Evolutionary conservation across 345 rosid genomes (phyloP).

Genomic region (Ceriops tagal): DNA sequence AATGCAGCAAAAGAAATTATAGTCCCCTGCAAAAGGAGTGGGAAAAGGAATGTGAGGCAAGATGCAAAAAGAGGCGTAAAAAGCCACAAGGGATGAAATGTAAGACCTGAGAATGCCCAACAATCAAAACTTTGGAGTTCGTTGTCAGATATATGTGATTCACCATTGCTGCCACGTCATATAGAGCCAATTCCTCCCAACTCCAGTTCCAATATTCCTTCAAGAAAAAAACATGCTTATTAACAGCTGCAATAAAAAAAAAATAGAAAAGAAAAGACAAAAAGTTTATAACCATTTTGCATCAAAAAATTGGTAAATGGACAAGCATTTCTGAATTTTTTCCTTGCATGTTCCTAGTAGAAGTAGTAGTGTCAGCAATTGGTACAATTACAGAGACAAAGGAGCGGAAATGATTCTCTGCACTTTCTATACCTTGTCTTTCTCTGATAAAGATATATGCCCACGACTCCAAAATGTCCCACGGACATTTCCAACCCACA

Average conservation of each 20-base stretch:
- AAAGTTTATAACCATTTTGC: no score
- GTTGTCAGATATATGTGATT: slow-evolving; percentile 42
- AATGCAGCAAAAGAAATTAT: slow-evolving; percentile 90
- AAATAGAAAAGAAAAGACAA: neutral
- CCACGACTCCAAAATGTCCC: slow-evolving; percentile 89
- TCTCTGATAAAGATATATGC: slow-evolving; percentile 61
- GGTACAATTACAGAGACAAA: neutral
- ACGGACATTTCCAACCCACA: slow-evolving; percentile 90
- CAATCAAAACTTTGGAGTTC: slow-evolving; percentile 65
- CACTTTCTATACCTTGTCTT: slow-evolving; percentile 55
- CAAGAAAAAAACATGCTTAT: slow-evolving; percentile 18
- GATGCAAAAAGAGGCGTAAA: neutral
- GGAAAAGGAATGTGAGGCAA: neutral
- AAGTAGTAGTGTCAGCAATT: neutral
- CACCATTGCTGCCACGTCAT: slow-evolving; percentile 76
- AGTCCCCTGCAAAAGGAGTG: slow-evolving; percentile 55
- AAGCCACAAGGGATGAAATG: slow-evolving; percentile 1
- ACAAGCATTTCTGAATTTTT: neutral
- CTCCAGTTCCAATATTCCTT: slow-evolving; percentile 98
- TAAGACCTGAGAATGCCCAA: slow-evolving; percentile 93
- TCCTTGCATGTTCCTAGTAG: neutral
- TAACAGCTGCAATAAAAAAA: slow-evolving; percentile 1
- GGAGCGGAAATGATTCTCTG: neutral
- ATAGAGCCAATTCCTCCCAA: slow-evolving; percentile 89
- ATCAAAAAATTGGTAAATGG: neutral